Evolutionary conservation across 139 green algal genomes (phyloP).

Genomic region (Parachlorella kessleri): DNA sequence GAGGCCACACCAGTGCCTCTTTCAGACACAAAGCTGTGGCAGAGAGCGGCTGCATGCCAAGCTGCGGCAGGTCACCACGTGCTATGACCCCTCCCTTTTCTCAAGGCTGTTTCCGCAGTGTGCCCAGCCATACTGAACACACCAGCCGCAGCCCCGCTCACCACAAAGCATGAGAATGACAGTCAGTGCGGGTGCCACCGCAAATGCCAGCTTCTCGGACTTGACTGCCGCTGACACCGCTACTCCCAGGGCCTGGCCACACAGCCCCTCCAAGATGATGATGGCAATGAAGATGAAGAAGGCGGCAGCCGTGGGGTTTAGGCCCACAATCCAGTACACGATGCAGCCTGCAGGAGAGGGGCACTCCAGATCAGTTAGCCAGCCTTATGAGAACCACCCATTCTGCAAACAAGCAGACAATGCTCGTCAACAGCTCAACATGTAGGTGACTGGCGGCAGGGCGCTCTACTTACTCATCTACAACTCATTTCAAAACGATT

Average conservation of each 20-base stretch:
- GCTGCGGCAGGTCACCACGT: too few relatives aligned
- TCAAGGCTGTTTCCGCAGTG: too few relatives aligned
- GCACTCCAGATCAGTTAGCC: background rate
- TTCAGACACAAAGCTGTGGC: too few relatives aligned
- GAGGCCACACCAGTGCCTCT: too few relatives aligned
- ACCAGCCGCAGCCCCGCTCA: background rate
- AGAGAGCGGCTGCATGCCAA: too few relatives aligned
- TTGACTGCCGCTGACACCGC: constrained; percentile 21
- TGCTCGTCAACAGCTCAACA: too few relatives aligned
- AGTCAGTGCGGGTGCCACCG: constrained; percentile 55
- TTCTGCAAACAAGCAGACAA: too few relatives aligned
- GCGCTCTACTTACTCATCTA: too few relatives aligned
- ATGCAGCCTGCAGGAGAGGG: constrained; percentile 16
- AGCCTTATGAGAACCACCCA: too few relatives aligned
- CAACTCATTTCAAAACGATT: too few relatives aligned
- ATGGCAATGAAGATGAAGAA: constrained; percentile 57
- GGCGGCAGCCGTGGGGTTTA: constrained; percentile 47
- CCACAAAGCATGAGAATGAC: constrained; percentile 61
- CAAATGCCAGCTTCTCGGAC: constrained; percentile 42
- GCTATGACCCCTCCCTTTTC: too few relatives aligned
- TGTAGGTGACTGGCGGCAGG: too few relatives aligned
- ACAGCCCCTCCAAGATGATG: constrained; percentile 35
- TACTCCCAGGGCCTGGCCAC: constrained; percentile 30
- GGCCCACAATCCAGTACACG: constrained; percentile 38
- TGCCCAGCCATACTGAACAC: background rate